phyloP scores from a whole-genome alignment of 2,329 filamentous ascomycete species.

The Metarhizium humberi region DNA sequence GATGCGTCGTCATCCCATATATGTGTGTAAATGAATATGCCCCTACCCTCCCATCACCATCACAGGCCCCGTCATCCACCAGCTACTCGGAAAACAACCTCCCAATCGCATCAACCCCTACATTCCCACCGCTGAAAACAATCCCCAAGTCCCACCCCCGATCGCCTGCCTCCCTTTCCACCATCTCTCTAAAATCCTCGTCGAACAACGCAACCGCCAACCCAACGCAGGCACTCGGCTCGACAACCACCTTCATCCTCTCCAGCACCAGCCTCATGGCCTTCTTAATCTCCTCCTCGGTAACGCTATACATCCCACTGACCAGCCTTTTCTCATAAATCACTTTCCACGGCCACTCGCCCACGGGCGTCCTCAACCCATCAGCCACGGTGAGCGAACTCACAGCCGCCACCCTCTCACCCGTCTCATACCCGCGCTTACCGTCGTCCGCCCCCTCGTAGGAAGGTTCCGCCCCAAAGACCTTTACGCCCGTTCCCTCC shows the following conservation, averaged over 20 bases:
- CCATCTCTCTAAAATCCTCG: conserved; percentile 67
- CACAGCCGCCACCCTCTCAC: conserved; percentile 57
- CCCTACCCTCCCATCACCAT: neutral
- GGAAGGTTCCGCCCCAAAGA: conserved; percentile 81
- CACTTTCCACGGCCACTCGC: conserved; percentile 64
- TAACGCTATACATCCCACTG: conserved; percentile 59
- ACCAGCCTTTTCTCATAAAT: conserved; percentile 67
- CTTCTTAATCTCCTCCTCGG: conserved; percentile 70
- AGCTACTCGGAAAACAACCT: conserved; percentile 31
- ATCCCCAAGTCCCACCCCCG: conserved; percentile 64
- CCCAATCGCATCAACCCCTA: conserved; percentile 43
- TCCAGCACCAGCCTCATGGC: conserved; percentile 75
- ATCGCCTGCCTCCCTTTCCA: conserved; percentile 60
- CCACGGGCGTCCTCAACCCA: conserved; percentile 77
- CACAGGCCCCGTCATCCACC: neutral
- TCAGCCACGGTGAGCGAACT: conserved; percentile 78
- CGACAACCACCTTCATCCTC: conserved; percentile 81
- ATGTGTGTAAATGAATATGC: neutral
- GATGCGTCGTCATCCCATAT: too few relatives aligned
- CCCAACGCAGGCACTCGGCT: conserved; percentile 79
- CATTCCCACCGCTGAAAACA: conserved; percentile 52
- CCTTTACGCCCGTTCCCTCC: conserved; percentile 58
- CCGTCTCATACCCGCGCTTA: conserved; percentile 56
- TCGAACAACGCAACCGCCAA: conserved; percentile 77
- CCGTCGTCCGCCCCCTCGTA: conserved; percentile 81